Base-by-base conservation (phyloP, 1,139 yeast genomes). In the Taphrina flavorubra region DNA sequence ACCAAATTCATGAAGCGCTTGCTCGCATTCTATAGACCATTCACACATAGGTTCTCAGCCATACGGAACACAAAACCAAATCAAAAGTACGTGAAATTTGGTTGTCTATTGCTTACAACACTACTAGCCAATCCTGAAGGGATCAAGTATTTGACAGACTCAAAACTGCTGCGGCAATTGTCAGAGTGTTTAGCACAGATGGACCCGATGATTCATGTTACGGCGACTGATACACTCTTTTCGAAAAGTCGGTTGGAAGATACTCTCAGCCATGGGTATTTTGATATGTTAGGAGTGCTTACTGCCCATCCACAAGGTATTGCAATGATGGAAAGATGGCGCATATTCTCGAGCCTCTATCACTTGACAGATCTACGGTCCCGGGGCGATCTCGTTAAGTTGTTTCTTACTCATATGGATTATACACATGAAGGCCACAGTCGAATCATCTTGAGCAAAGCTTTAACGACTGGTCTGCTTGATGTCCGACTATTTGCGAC, bases 151-250 rank as follows among this genome's bases (percentile, higher is more conserved):
- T 79, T 94, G 36, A 81, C 85, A 40, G 88, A 86, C 65, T 90
- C 89, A 75, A 92, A 92, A 77, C 81, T 92, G 8, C 77, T 94
- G 37, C 89, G 97, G 0, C 98, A 92, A 75, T 81, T 94, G 68
- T 90, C 96, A 0, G 97, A 92, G 74, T 86, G 95, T 58, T 80
- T 92, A 62, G 95, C 96, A 0, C 97, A 92, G 77, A 82, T 90
- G 31, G 96, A 90, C 74, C 94, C 95, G 0, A 49, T 70, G 76
- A 86, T 91, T 76, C 96, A 96, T 0, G 84, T 90, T 42, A 80
- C 85, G 5, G 87, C 94, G 0, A 79, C 84, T 6, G 96, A 89
- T 68, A 92, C 96, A 8, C 82, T 92, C 3, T 85, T 94, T 71
- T 85, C 91, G 0, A 82, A 81, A 61, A 80, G 79, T 5, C 80